phyloP scores from a whole-genome alignment of 495 filamentous ascomycete genomes.

The Aspergillus coremiiformis region DNA sequence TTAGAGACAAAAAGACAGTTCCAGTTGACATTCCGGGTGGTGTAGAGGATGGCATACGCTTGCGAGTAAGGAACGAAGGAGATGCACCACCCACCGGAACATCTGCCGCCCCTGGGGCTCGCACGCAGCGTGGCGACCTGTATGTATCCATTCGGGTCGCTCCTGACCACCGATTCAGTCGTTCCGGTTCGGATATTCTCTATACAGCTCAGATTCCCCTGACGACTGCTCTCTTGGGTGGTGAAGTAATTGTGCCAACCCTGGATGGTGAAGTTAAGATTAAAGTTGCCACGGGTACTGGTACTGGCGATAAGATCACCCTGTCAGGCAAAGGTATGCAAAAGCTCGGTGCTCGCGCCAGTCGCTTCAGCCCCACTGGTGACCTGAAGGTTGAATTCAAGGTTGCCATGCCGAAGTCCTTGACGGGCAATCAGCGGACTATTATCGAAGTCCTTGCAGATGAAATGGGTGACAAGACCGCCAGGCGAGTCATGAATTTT shows the following conservation, averaged over 20 bases:
- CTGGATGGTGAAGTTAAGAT: slow-evolving; percentile 84
- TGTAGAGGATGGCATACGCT: slow-evolving; percentile 89
- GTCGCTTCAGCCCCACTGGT: slow-evolving; percentile 48
- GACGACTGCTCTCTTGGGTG: slow-evolving; percentile 87
- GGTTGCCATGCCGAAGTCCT: slow-evolving; percentile 87
- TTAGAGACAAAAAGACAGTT: slow-evolving; percentile 69
- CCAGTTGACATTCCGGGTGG: slow-evolving; percentile 86
- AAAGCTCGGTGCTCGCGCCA: slow-evolving; percentile 52
- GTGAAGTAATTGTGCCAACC: slow-evolving; percentile 82
- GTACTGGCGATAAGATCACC: slow-evolving; percentile 84
- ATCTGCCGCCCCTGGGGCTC: slow-evolving; percentile 47
- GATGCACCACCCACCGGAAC: slow-evolving; percentile 73
- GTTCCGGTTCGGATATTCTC: slow-evolving; percentile 78
- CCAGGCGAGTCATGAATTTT: slow-evolving; percentile 84
- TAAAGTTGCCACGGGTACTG: slow-evolving; percentile 81
- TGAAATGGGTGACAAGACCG: slow-evolving; percentile 83
- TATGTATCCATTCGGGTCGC: slow-evolving; percentile 80
- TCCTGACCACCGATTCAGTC: slow-evolving; percentile 76
- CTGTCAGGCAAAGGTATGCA: slow-evolving; percentile 88
- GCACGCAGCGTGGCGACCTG: slow-evolving; percentile 68
- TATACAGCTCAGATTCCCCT: slow-evolving; percentile 88
- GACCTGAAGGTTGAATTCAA: slow-evolving; percentile 93
- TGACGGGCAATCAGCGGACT: slow-evolving; percentile 80
- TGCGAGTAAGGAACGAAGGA: slow-evolving; percentile 74
- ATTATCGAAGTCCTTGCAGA: slow-evolving; percentile 93